Base-by-base conservation (phyloP, 176 grass and related monocot genomes). In the Rhynchospora breviuscula region DNA sequence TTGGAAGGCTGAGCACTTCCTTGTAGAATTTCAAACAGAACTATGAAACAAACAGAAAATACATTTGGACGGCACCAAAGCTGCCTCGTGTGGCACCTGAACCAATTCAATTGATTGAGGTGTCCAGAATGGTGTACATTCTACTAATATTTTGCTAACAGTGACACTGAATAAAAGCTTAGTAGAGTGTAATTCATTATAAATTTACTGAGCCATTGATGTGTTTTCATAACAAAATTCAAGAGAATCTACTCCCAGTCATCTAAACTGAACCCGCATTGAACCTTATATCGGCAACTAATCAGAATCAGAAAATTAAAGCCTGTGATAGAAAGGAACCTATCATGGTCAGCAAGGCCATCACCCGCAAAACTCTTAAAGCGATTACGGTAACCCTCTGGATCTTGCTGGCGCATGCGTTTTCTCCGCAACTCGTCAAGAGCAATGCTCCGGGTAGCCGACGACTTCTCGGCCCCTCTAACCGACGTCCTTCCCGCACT, bases 371-470 rank as follows among this genome's bases (percentile, higher is more conserved):
- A 57, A 81, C 69, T 82, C 51, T 73, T 94, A 67, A 92, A 86
- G 63, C 87, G 88, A 57, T 71, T 93, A 17, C 87, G 90, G 70
- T 89, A 86, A 0, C 84, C 85, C 19, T 94, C 89, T 0, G 95
- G 81, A 43, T 90, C 95, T 76, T 94, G 92, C 51, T 93, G 82
- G 46, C 90, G 90, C 90, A 89, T 81, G 63, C 87, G 43, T 77
- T 92, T 91, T 48, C 87, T 90, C 46, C 87, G 79, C 76, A 98
- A 81, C 67, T 93, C 92, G 1, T 91, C 81, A 57, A 98, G 79
- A 1, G 92, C 95, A 13, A 40, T 35, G 33, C 26, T 94, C 80
- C 92, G 89, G 7, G 89, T 74, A 1, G 95, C 90, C 1, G 87
- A 87, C 23, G 79, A 82, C 22, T 80, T 80, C 22, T 79, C 77